Conservation (phyloP, 345 rosid species). For the Brassica cretica region DNA sequence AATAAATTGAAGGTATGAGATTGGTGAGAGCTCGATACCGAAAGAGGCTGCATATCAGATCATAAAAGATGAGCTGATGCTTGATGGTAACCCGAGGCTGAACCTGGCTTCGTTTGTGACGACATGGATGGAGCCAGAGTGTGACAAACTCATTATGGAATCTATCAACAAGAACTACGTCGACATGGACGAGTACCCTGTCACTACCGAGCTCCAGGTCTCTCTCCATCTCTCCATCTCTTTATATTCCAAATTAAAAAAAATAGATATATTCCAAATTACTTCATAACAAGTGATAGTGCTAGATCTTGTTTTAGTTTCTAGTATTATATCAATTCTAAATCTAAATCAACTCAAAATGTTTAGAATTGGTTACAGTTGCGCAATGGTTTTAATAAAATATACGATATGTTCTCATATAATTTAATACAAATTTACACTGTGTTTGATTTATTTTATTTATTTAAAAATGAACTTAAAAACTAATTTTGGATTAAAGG, state of each 20-base stretch:
- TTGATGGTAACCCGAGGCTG: slow-evolving; percentile 88
- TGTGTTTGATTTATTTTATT: background rate
- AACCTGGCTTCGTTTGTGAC: slow-evolving; percentile 92
- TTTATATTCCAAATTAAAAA: no score
- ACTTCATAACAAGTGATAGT: background rate
- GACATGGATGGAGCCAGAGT: slow-evolving; percentile 97
- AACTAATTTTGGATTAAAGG: background rate
- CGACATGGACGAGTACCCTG: slow-evolving; percentile 97
- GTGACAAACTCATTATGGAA: slow-evolving; percentile 89
- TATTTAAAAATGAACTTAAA: background rate
- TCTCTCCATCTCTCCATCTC: background rate
- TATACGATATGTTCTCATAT: background rate
- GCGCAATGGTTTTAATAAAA: background rate
- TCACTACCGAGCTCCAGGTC: slow-evolving; percentile 91
- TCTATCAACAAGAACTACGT: slow-evolving; percentile 90
- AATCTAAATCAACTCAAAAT: background rate
- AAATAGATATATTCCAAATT: no score
- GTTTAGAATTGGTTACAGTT: background rate
- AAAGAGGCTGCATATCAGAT: slow-evolving; percentile 96
- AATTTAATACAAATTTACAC: background rate
- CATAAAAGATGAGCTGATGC: slow-evolving; percentile 81
- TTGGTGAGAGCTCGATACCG: slow-evolving; percentile 83
- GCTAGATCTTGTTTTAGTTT: slow-evolving; percentile 17
- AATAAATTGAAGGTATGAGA: slow-evolving; percentile 53
- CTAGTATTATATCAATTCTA: background rate